phyloP scores from a whole-genome alignment of 441 rosid species.

The Theobroma grandiflorum region DNA sequence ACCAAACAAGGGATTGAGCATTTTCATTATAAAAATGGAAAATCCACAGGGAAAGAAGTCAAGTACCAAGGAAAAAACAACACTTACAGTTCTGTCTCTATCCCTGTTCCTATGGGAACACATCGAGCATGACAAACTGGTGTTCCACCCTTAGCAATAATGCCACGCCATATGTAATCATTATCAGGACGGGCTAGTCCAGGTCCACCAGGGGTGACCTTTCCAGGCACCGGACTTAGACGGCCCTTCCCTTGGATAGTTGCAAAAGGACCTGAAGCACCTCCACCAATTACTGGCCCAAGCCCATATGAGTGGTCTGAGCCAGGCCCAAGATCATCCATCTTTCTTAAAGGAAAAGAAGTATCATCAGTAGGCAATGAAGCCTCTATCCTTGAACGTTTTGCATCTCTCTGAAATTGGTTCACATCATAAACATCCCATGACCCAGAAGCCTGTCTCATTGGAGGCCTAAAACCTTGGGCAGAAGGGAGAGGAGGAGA shows the following conservation, averaged over 20 bases:
- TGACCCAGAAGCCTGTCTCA: constrained; percentile 61
- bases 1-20: constrained; percentile 49
- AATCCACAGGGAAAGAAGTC: not conserved
- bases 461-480: constrained; percentile 63
- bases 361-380: constrained; percentile 52
- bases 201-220: constrained; percentile 42
- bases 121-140: constrained; percentile 84
- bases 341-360: constrained; percentile 55
- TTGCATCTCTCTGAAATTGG: constrained; percentile 68
- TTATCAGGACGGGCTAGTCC: constrained; percentile 43
- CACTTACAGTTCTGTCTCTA: constrained; percentile 71
- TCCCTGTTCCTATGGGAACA: constrained; percentile 66
- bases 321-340: constrained; percentile 58
- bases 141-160: constrained; percentile 83
- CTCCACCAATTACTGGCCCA: constrained; percentile 53
- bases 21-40: not conserved
- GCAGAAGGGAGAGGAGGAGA: constrained; percentile 74
- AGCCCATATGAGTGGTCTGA: constrained; percentile 51
- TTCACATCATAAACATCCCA: constrained; percentile 81
- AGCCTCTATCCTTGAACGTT: constrained; percentile 76
- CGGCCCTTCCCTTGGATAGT: constrained; percentile 49
- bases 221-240: constrained; percentile 55
- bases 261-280: constrained; percentile 44
- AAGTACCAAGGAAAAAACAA: constrained; percentile 8
- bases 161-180: constrained; percentile 82